Evolutionary conservation across 495 filamentous ascomycete genomes (phyloP).

Genomic region (Astrothelium subdiscretum): DNA sequence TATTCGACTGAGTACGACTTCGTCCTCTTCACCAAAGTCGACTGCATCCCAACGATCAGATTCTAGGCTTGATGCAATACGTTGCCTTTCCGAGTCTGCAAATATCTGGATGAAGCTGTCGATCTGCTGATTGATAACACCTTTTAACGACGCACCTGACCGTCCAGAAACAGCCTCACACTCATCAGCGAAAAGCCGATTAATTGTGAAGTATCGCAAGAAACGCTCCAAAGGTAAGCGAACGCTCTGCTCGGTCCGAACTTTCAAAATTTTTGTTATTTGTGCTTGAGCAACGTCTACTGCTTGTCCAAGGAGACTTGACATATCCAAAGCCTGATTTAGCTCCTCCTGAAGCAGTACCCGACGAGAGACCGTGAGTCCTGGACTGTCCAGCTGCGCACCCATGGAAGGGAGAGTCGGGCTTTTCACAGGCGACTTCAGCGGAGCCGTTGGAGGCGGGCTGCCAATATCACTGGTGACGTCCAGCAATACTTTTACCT

Average conservation of each 20-base stretch:
- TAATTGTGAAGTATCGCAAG: constrained; percentile 84
- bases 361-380: not conserved
- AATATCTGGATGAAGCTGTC: constrained; percentile 72
- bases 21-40: constrained; percentile 65
- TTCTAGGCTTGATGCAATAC: constrained; percentile 75
- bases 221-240: constrained; percentile 67
- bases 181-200: constrained; percentile 89
- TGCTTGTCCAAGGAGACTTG: constrained; percentile 83
- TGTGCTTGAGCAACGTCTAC: constrained; percentile 89
- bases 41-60: constrained; percentile 80
- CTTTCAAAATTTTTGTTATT: constrained; percentile 81
- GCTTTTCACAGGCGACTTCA: constrained; percentile 15
- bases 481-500: constrained; percentile 92
- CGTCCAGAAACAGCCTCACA: constrained; percentile 92
- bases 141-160: constrained; percentile 72
- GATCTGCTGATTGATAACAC: constrained; percentile 82
- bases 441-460: constrained; percentile 18
- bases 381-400: constrained; percentile 2
- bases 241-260: constrained; percentile 73
- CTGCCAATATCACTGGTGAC: constrained; percentile 66
- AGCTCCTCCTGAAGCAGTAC: constrained; percentile 58
- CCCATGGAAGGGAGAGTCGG: constrained; percentile 10
- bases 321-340: constrained; percentile 75
- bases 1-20: constrained; percentile 51
- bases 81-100: constrained; percentile 64